Conservation (phyloP, 2,329 filamentous ascomycete species). For the Exophiala calicioides region DNA sequence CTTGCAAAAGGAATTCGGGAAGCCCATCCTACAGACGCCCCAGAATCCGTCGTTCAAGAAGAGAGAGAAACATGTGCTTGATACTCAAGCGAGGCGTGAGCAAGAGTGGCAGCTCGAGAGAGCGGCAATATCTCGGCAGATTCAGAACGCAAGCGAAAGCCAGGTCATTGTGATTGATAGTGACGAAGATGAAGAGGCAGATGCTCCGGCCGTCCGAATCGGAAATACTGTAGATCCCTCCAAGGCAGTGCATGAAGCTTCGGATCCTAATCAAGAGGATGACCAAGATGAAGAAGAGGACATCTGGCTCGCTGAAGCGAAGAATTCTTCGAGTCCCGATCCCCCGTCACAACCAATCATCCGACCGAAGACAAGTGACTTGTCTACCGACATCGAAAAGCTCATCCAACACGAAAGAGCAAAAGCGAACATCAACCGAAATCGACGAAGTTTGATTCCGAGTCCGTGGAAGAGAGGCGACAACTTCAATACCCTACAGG, state of each 20-base stretch:
- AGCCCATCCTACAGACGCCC: slow-evolving; percentile 11
- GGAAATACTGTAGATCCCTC: slow-evolving; percentile 10
- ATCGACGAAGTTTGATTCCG: slow-evolving; percentile 31
- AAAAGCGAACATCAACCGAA: slow-evolving; percentile 29
- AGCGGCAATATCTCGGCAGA: slow-evolving; percentile 46
- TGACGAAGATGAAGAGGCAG: slow-evolving; percentile 36
- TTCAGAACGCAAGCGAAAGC: slow-evolving; percentile 44
- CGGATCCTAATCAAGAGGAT: slow-evolving; percentile 17
- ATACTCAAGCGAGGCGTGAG: slow-evolving; percentile 35
- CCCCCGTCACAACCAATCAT: slow-evolving; percentile 23
- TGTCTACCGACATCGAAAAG: slow-evolving; percentile 8
- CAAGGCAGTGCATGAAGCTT: too few species aligned
- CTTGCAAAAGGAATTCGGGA: neutral
- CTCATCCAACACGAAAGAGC: slow-evolving; percentile 11
- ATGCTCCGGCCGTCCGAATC: slow-evolving; percentile 4
- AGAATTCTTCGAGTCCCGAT: slow-evolving; percentile 41
- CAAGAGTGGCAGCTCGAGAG: slow-evolving; percentile 48
- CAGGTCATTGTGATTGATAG: slow-evolving; percentile 49
- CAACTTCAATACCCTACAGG: slow-evolving; percentile 26
- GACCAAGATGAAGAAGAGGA: slow-evolving; percentile 43
- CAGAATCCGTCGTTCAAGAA: neutral
- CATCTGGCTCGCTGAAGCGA: slow-evolving; percentile 47
- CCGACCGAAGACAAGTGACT: neutral
- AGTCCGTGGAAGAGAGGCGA: slow-evolving; percentile 38
- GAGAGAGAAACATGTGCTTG: slow-evolving; percentile 4